Conservation (phyloP, 352 stramenopile species). For the Peronospora farinosa region DNA sequence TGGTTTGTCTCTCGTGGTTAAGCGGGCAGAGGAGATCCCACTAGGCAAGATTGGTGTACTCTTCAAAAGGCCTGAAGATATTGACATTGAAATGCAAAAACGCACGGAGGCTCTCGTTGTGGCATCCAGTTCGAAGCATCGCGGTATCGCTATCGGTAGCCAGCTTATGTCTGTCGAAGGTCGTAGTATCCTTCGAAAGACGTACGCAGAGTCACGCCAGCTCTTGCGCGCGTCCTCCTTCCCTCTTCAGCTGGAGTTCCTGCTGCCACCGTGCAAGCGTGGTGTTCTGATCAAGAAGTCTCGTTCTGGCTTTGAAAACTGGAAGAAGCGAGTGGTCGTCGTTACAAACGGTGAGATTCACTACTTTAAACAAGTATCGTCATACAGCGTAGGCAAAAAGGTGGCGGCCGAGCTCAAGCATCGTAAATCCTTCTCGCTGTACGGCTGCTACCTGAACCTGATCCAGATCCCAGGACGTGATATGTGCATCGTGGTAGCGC, state of each 20-base stretch:
- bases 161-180: conserved; percentile 65
- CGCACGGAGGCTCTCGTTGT: conserved; percentile 75
- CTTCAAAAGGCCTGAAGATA: conserved; percentile 56
- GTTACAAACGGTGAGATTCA: conserved; percentile 77
- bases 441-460: conserved; percentile 81
- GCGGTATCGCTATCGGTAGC: conserved; percentile 52
- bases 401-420: conserved; percentile 52
- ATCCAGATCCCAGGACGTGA: conserved; percentile 63
- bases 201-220: conserved; percentile 47
- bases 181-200: conserved; percentile 57
- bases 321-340: conserved; percentile 76
- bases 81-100: conserved; percentile 66
- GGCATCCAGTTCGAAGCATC: conserved; percentile 38
- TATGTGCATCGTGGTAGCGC: conserved; percentile 77
- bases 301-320: conserved; percentile 81
- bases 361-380: conserved; percentile 72
- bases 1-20: conserved; percentile 63
- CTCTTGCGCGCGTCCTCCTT: conserved; percentile 49
- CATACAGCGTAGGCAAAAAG: conserved; percentile 27
- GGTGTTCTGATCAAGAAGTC: conserved; percentile 81
- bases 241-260: conserved; percentile 64
- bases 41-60: conserved; percentile 53
- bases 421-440: conserved; percentile 78
- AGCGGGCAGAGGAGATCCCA: conserved; percentile 73
- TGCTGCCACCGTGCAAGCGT: conserved; percentile 79